Conservation (phyloP, 495 filamentous ascomycete genomes). For the Xylaria cubensis region DNA sequence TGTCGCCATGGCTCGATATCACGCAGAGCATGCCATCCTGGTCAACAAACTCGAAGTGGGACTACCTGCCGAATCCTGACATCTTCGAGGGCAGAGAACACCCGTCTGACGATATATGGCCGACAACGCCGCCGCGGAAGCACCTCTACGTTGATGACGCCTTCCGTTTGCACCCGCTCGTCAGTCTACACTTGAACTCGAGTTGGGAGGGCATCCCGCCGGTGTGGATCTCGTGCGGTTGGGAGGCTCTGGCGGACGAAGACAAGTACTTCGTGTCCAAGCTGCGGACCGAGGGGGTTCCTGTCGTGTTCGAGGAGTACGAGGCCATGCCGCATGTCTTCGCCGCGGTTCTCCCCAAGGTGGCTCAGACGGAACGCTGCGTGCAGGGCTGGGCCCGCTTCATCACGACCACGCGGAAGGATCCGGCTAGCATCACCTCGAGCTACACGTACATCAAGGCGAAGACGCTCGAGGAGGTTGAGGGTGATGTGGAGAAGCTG, state of each 20-base stretch:
- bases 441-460: constrained; percentile 61
- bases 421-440: constrained; percentile 47
- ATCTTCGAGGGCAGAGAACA: constrained; percentile 40
- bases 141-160: constrained; percentile 71
- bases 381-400: constrained; percentile 66
- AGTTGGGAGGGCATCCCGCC: constrained; percentile 74
- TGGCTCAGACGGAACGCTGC: constrained; percentile 56
- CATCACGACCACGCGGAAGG: constrained; percentile 51
- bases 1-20: constrained; percentile 81
- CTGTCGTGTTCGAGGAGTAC: constrained; percentile 74
- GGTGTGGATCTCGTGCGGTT: constrained; percentile 74
- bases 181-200: constrained; percentile 40
- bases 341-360: constrained; percentile 64
- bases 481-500: constrained; percentile 59
- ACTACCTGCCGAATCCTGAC: constrained; percentile 70
- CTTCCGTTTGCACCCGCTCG: constrained; percentile 75
- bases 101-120: constrained; percentile 72
- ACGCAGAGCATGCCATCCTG: constrained; percentile 76
- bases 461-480: constrained; percentile 59
- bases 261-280: constrained; percentile 65
- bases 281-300: constrained; percentile 65
- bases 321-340: constrained; percentile 94
- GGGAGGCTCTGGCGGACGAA: constrained; percentile 83
- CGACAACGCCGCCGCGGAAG: constrained; percentile 68
- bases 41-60: constrained; percentile 65